Evolutionary conservation across 495 filamentous ascomycete species (phyloP), one percentile per base, ranked within the genome.

Genomic region (Neurospora hispaniola): DNA sequence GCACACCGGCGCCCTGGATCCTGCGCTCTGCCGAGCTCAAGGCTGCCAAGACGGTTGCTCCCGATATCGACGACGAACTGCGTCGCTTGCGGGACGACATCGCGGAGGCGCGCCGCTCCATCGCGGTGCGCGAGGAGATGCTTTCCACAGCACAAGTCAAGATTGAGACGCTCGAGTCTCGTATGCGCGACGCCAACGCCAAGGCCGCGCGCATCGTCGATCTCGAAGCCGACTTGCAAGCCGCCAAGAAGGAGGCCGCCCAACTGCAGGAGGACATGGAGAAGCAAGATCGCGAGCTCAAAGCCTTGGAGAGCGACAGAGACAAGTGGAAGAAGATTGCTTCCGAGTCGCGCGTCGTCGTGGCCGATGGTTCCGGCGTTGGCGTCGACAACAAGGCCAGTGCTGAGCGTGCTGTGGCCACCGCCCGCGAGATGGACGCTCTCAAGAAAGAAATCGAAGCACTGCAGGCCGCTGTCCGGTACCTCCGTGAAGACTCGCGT

Each of bases 101-200:
- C 84, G 78, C 89, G 72, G 91, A 89, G 77, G 90, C 85, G 41
- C 85, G 88, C 0, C 87, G 88, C 78, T 87, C 84, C 76, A 89
- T 89, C 76, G 89, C 89, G 10, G 82, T 90, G 62, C 86, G 88
- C 40, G 90, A 94, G 46, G 85, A 91, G 72, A 84, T 84, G 35
- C 83, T 93, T 23, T 90, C 92, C 75, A 92, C 93, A 42, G 86
- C 93, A 11, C 88, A 89, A 4, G 91, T 97, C 73, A 96, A 97
- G 80, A 95, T 97, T 77, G 96, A 98, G 81, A 92, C 93, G 6
- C 90, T 98, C 62, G 94, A 97, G 78, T 86, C 87, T 31, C 86
- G 91, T 18, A 92, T 90, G 86, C 89, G 92, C 48, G 94, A 97
- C 75, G 88, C 92, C 14, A 88, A 91, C 42, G 91, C 93, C 73